phyloP scores from a whole-genome alignment of 1,284 basidiomycete species.

The Trametes pubescens region DNA sequence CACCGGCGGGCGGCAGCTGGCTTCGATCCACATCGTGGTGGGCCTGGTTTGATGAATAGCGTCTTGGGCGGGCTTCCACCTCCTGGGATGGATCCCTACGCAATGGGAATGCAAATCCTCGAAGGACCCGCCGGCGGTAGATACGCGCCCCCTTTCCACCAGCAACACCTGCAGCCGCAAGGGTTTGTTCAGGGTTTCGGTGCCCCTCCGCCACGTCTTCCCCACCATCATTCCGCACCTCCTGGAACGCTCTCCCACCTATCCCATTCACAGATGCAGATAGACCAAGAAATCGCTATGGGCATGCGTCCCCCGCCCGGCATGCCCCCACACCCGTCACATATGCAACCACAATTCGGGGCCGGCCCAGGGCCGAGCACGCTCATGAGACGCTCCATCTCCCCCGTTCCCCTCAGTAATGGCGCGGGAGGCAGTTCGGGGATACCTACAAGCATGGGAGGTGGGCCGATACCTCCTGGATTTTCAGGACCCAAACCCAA shows the following conservation, averaged over 20 bases:
- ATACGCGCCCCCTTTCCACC: conserved; percentile 32
- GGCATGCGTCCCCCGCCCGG: conserved; percentile 35
- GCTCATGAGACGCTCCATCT: conserved; percentile 42
- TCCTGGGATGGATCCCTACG: conserved; percentile 35
- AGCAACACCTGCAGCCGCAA: conserved; percentile 26
- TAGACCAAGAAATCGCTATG: conserved; percentile 38
- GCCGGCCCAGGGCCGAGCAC: conserved; percentile 28
- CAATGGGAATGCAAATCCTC: conserved; percentile 34
- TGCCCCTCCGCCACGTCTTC: conserved; percentile 35
- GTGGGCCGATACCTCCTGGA: conserved; percentile 31
- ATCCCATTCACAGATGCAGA: conserved; percentile 36
- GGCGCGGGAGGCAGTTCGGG: conserved; percentile 26
- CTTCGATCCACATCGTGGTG: conserved; percentile 35
- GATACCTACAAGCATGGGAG: conserved; percentile 27
- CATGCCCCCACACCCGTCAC: conserved; percentile 27
- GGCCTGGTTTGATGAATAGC: conserved; percentile 40
- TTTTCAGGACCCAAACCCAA: conserved; percentile 34
- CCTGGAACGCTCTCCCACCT: conserved; percentile 34
- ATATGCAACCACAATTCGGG: conserved; percentile 35
- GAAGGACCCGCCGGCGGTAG: conserved; percentile 35
- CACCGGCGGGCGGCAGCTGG: conserved; percentile 46
- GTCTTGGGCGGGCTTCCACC: conserved; percentile 41
- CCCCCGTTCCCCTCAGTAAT: conserved; percentile 40
- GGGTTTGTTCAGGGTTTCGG: conserved; percentile 36
- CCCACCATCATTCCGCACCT: conserved; percentile 41